phyloP scores from a whole-genome alignment of 257 asterid species.

The Euphrasia confusa region DNA sequence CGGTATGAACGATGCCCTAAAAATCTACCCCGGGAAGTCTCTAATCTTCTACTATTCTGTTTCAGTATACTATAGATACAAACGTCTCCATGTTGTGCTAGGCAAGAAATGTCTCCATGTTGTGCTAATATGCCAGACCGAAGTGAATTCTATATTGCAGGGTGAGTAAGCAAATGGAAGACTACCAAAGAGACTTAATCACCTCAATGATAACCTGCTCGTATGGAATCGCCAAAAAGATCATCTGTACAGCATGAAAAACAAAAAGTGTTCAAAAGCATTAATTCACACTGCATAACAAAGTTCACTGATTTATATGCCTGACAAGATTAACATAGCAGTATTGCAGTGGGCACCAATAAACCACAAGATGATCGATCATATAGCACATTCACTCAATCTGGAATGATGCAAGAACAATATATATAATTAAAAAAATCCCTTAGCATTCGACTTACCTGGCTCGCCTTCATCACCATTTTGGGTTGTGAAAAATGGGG shows the following conservation, averaged over 20 bases:
- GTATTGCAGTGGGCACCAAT: neutral
- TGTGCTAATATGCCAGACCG: conserved; percentile 24
- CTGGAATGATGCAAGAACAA: conserved; percentile 3
- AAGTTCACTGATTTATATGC: neutral
- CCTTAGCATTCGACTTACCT: conserved; percentile 44
- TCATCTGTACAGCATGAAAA: conserved; percentile 39
- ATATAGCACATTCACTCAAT: conserved; percentile 1
- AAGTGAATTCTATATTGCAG: conserved; percentile 18
- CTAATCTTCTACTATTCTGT: conserved; percentile 38
- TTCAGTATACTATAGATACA: conserved; percentile 21
- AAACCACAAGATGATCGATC: conserved; percentile 3
- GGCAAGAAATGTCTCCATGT: conserved; percentile 26
- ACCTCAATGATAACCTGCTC: conserved; percentile 32
- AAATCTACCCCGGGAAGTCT: conserved; percentile 14
- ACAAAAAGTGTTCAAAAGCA: neutral
- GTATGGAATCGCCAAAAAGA: conserved; percentile 36
- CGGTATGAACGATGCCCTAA: conserved; percentile 21
- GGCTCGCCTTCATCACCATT: conserved; percentile 74
- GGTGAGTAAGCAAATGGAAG: conserved; percentile 2
- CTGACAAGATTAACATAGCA: neutral
- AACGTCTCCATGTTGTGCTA: conserved; percentile 22
- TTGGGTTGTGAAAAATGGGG: conserved; percentile 92
- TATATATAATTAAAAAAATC: neutral
- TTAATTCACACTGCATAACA: neutral
- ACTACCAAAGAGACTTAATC: conserved; percentile 1